Conservation (phyloP, 2,329 filamentous ascomycete genomes). For the Grosmannia clavigera region DNA sequence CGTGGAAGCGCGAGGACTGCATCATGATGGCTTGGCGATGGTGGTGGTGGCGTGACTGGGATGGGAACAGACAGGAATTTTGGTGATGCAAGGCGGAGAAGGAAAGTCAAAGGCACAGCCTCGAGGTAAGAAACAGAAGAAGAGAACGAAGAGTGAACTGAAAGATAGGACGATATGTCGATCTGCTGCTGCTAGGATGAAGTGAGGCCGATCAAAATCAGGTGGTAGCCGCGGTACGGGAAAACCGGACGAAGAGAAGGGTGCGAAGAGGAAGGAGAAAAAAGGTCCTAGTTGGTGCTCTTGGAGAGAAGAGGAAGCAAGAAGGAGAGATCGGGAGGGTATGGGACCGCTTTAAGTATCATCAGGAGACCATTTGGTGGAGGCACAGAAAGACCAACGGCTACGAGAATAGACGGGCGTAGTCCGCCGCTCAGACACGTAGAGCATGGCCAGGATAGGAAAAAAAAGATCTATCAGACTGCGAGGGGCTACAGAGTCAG, state of each 20-base stretch:
- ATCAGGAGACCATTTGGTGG: background rate
- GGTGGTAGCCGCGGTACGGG: background rate
- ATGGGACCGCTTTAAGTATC: background rate
- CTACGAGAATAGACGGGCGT: background rate
- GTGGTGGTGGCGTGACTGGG: too few species aligned
- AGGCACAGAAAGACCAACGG: background rate
- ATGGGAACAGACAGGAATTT: background rate
- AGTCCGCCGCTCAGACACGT: background rate
- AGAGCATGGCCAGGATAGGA: background rate
- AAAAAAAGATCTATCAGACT: background rate
- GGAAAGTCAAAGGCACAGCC: background rate
- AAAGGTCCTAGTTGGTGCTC: background rate
- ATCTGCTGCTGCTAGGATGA: background rate
- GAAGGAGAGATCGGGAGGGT: background rate
- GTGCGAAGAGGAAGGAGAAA: background rate
- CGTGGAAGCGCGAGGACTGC: conserved; percentile 36
- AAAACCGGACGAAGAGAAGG: background rate
- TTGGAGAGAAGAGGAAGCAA: background rate
- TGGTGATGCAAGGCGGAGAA: background rate
- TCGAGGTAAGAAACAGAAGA: background rate
- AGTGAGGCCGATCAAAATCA: background rate
- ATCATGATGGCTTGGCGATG: conserved; percentile 19
- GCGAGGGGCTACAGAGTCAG: background rate
- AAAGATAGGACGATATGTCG: background rate
- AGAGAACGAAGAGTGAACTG: background rate